A percentile compares a stretch with the other conserved stretches of the same genome.
Conservation (phyloP, 371 early-diverging fungal genomes). For the Fennellomyces sp. region DNA sequence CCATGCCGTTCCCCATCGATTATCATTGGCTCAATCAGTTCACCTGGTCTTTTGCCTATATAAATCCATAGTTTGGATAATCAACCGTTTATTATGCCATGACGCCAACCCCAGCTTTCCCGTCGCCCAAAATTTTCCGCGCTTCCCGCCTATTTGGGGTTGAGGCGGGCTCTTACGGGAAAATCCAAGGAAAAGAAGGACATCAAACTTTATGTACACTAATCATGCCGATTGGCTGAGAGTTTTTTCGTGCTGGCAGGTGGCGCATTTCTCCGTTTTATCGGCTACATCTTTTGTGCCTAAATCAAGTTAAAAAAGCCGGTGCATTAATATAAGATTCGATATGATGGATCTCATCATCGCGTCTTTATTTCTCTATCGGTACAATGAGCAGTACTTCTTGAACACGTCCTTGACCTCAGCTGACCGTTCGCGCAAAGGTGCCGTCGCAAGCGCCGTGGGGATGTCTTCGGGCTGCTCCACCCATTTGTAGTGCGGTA, state of each 20-base stretch:
- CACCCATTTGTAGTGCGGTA: conserved; percentile 75
- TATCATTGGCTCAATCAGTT: conserved; percentile 5
- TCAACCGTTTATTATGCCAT: too few relatives aligned
- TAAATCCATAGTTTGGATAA: too few relatives aligned
- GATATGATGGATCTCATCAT: not conserved
- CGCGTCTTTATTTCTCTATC: conserved; percentile 13
- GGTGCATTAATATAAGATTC: not conserved
- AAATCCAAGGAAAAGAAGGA: conserved; percentile 10
- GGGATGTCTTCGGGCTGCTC: conserved; percentile 88
- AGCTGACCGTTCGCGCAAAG: conserved; percentile 57
- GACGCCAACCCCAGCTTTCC: conserved; percentile 1
- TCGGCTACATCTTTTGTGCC: not conserved
- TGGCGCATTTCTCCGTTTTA: not conserved
- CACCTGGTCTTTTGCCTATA: too few relatives aligned
- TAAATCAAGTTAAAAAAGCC: not conserved
- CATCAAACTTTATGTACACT: not conserved
- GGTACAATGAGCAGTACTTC: conserved; percentile 58
- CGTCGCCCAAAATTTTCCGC: conserved; percentile 10
- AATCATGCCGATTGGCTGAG: conserved; percentile 25
- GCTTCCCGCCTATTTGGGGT: conserved; percentile 10
- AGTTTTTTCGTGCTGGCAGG: not conserved
- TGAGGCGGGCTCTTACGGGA: conserved; percentile 13
- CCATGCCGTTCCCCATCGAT: not conserved
- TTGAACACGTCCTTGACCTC: conserved; percentile 66
- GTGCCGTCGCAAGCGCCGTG: conserved; percentile 83